Base-by-base conservation (phyloP, 1,284 basidiomycete species). In the Pseudozyma pruni region DNA sequence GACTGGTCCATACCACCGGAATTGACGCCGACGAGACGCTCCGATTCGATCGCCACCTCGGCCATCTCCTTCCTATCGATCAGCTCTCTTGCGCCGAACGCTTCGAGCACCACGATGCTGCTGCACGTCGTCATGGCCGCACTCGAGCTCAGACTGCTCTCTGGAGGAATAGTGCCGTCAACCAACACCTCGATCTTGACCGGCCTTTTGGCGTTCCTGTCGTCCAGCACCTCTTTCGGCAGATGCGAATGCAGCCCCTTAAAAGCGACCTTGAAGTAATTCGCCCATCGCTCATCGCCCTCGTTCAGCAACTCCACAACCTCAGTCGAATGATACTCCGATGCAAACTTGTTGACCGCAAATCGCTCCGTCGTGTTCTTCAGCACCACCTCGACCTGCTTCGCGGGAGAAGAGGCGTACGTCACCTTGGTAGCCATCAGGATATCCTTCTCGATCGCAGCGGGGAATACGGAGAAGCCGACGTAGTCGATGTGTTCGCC, bases 1-100 rank as follows among this genome's bases (percentile, higher is more conserved):
- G 72, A 59, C 44, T 82, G 80, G 54, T 82, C 80, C 80, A 82
- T 82, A 16, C 80, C 80, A 17, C 80, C 80, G 11, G 76, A 78
- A 31, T 75, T 77, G 40, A 82, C 80, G 13, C 80, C 80, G 13
- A 82, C 78, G n/a, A 81, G 51, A 2, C 68, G 53, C 51, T 74
- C 78, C 22, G 75, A 77, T 38, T 78, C 75, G 55, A 80, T 81
- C 13, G 80, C 78, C 2, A 79, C 72, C 23, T 80, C 68, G 14
- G 79, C 73, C 78, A 82, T 79, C 23, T 75, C 74, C 19, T 57
- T 66, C 13, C 80, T 60, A 20, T 68, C 48, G 38, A 82, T 73
- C 16, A 66, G 40, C 4, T 69, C 40, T 1, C 72, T 53, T 6
- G 76, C 76, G 16, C 68, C 64, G 32, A 82, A 72, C 5, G 80